phyloP scores from a whole-genome alignment of 768 basidiomycete genomes.

The Mycena galopus region DNA sequence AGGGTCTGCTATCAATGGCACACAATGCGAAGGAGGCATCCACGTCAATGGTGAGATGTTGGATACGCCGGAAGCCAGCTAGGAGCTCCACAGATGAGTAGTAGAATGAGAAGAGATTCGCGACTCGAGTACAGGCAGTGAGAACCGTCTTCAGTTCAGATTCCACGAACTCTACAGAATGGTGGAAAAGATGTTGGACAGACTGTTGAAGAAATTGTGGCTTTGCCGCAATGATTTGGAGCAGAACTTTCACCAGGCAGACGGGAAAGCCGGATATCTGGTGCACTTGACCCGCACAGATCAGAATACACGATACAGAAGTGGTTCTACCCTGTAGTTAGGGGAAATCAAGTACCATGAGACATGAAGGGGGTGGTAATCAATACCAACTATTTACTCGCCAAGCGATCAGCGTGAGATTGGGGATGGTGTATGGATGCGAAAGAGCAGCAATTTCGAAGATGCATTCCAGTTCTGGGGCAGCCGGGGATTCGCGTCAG shows the following conservation, averaged over 20 bases:
- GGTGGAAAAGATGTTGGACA: no score
- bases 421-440: no score
- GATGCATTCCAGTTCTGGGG: no score
- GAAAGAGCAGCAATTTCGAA: no score
- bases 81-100: background rate
- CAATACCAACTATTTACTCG: no score
- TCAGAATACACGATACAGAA: background rate
- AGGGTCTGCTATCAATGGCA: background rate
- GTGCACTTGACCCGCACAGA: background rate
- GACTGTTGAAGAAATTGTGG: no score
- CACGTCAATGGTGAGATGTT: background rate
- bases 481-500: no score
- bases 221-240: no score
- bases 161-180: background rate
- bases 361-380: no score
- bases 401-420: no score
- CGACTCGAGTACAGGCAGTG: background rate
- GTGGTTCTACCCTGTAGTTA: background rate
- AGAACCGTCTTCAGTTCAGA: background rate
- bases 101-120: background rate
- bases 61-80: background rate
- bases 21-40: background rate
- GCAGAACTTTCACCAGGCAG: background rate
- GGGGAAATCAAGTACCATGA: background rate
- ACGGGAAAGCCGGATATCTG: background rate